Conservation (phyloP, 148 eudicot species). For the Suaeda aralocaspica region DNA sequence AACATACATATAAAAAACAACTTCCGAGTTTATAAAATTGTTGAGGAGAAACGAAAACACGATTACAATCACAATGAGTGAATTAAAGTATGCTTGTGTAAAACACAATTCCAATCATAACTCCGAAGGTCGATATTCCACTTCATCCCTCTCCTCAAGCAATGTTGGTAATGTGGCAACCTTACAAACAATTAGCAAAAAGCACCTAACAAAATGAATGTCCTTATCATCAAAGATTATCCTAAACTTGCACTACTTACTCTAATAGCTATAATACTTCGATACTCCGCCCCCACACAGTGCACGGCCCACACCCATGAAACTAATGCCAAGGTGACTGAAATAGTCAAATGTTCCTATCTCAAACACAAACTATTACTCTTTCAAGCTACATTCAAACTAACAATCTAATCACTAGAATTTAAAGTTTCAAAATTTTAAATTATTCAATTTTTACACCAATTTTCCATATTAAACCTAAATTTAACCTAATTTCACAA, state of each 20-base stretch:
- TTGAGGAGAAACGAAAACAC: neutral
- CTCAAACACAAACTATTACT: no score
- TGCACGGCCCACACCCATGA: slow-evolving; percentile 6
- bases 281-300: neutral
- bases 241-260: neutral
- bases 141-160: neutral
- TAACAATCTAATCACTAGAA: neutral
- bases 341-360: no score
- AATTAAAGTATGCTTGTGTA: neutral
- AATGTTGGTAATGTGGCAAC: neutral
- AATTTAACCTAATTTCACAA: no score
- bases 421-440: neutral
- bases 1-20: neutral
- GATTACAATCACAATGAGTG: neutral
- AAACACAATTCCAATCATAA: no score
- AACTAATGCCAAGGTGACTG: neutral
- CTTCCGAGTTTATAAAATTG: neutral
- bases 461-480: neutral
- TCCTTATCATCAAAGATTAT: neutral
- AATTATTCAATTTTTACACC: neutral
- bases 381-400: neutral
- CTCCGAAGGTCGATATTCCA: no score
- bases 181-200: neutral
- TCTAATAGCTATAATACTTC: neutral
- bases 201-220: neutral